Evolutionary conservation across 1,284 basidiomycete genomes (phyloP).

Genomic region (Paramarasmius palmivorus): DNA sequence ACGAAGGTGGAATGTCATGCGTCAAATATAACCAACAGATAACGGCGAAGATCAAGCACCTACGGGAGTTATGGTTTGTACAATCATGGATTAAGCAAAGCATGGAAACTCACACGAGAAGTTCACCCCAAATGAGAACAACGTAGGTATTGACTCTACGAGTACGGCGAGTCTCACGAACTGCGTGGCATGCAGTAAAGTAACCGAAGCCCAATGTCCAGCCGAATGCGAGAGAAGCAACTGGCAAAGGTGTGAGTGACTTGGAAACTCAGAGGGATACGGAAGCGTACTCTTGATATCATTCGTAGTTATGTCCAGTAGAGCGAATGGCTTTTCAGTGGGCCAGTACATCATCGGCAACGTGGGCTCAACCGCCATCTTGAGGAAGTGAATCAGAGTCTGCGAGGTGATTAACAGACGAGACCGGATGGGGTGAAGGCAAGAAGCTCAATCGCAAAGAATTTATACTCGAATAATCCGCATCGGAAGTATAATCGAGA

Average conservation of each 20-base stretch:
- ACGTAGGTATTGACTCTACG: slow-evolving; percentile 6
- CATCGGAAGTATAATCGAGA: no score
- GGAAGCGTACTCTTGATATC: slow-evolving; percentile 2
- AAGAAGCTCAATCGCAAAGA: no score
- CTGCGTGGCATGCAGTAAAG: slow-evolving; percentile 4
- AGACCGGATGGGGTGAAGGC: no score
- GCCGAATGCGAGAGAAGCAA: slow-evolving; percentile 8
- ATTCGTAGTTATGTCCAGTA: not conserved
- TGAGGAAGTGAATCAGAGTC: no score
- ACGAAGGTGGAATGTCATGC: slow-evolving; percentile 1
- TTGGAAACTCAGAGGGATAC: not conserved
- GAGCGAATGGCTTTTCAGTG: slow-evolving; percentile 5
- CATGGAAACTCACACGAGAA: not conserved
- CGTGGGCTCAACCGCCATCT: not conserved
- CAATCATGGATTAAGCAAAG: not conserved
- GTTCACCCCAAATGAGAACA: slow-evolving; percentile 7
- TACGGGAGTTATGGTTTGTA: not conserved
- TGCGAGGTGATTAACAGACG: no score
- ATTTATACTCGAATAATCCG: no score
- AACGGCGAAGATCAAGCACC: slow-evolving; percentile 2
- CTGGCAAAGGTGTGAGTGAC: not conserved
- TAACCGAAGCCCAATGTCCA: slow-evolving; percentile 8
- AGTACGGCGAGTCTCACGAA: slow-evolving; percentile 8
- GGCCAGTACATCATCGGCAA: slow-evolving; percentile 4
- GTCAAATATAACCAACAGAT: slow-evolving; percentile 8